Evolutionary conservation across 176 grass and related monocot genomes (phyloP), one percentile per base, ranked within the genome.

Genomic region (Dendrocalamus sinicus): DNA sequence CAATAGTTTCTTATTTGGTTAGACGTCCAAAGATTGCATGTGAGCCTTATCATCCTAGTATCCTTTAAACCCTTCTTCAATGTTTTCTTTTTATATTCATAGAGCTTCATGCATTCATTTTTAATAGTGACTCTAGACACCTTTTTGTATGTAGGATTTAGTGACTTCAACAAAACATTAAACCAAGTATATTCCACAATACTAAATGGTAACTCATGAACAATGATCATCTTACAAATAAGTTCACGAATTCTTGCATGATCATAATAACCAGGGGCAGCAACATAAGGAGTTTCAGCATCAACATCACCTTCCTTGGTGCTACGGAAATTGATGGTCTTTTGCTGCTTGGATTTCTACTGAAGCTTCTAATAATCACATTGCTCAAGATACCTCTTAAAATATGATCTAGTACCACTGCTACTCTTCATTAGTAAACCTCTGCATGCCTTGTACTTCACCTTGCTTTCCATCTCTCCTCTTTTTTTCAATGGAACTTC

Each of bases 21-120:
- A 66, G 59, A 79, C 4, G 43, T 67, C 61, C 44, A 67, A 22
- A 80, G 23, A 51, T 80, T 60, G 48, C 62, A 80, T 52, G 59
- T 79, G 8, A 79, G 58, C 14, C 75, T 62, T 37, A 75, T 55
- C 51, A 19, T 76, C 4, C 4, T 57, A 39, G 20, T 20, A 53
- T 41, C 7, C 35, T 68, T 68, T 20, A 68, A 68, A 9, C 7
- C 3, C 66, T 69, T 69, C 2, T 20, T 69, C 16, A 43, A 0
- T 1, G 10, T 0, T 41, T 69, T 35, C 16, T 43, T 69, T 9
- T 22, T 13, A 69, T 7, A 69, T 20, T 69, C 66, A 69, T 41
- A 69, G 2, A 69, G 37, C 4, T 37, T 37, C 37, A 37, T 37
- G 37, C 37, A 37, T 37, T 4, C 37, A 37, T 37, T 37, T 72